Percentiles rank a stretch among this genome's conserved stretches.
Conservation (phyloP, 106 monocot genomes). For the Chionographis japonica region DNA sequence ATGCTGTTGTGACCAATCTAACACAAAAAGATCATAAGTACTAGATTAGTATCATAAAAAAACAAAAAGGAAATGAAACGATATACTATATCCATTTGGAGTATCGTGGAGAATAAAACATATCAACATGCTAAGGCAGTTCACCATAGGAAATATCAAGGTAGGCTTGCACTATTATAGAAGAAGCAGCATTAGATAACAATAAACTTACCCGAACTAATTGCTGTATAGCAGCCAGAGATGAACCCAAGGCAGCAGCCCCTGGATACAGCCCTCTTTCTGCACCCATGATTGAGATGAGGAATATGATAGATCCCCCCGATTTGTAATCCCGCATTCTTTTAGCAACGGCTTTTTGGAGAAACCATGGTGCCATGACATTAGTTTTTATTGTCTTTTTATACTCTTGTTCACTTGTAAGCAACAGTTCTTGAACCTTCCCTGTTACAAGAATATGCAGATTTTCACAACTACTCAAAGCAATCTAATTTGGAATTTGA, state of each 20-base stretch:
- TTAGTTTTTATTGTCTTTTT: conserved; percentile 74
- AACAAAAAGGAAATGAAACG: too few species aligned
- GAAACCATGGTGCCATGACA: conserved; percentile 87
- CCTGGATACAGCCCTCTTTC: conserved; percentile 93
- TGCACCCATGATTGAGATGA: conserved; percentile 69
- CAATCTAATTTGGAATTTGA: too few species aligned
- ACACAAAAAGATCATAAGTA: too few species aligned
- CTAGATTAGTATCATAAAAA: too few species aligned
- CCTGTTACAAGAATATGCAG: conserved; percentile 29
- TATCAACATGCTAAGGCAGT: too few species aligned
- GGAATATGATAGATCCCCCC: conserved; percentile 74
- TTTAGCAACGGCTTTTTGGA: conserved; percentile 67
- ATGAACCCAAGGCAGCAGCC: conserved; percentile 71
- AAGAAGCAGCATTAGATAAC: neutral
- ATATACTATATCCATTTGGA: too few species aligned
- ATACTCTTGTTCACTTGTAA: conserved; percentile 55
- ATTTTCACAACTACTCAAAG: too few species aligned
- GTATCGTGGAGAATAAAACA: too few species aligned
- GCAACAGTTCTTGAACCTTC: conserved; percentile 57
- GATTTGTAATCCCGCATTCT: conserved; percentile 60
- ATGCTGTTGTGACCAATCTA: too few species aligned
- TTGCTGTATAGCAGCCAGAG: conserved; percentile 73
- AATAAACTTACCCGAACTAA: conserved; percentile 56
- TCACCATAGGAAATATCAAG: too few species aligned
- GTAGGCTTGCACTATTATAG: neutral